Percentiles rank a stretch among this genome's conserved stretches.
Evolutionary conservation across 2,329 filamentous ascomycete genomes (phyloP).

Genomic region (Hypocreales sp.): DNA sequence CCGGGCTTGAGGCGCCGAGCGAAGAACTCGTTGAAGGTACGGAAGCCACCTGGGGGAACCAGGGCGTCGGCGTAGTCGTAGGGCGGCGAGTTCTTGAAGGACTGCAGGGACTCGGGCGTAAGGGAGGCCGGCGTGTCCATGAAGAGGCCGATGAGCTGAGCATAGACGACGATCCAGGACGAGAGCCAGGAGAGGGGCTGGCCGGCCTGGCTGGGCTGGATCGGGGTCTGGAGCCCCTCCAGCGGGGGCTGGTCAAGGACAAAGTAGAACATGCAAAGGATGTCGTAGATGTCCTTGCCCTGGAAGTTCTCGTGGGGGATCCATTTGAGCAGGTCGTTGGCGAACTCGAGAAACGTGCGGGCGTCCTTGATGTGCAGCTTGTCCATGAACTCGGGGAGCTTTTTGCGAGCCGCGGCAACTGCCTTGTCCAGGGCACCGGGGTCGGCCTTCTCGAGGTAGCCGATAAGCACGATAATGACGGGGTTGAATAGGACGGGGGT

Average conservation of each 20-base stretch:
- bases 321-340: conserved; percentile 18
- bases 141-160: conserved; percentile 17
- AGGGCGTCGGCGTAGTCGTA: conserved; percentile 16
- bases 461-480: conserved; percentile 8
- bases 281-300: conserved; percentile 18
- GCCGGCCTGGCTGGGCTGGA: conserved; percentile 12
- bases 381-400: conserved; percentile 9
- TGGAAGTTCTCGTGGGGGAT: conserved; percentile 17
- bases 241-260: not conserved
- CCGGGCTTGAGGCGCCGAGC: conserved; percentile 18
- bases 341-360: conserved; percentile 9
- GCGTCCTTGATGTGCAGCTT: conserved; percentile 7
- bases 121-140: conserved; percentile 18
- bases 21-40: conserved; percentile 25
- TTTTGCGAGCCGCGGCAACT: conserved; percentile 4
- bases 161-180: conserved; percentile 21
- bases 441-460: conserved; percentile 5
- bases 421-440: conserved; percentile 5
- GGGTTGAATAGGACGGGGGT: conserved; percentile 6
- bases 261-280: not conserved
- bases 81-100: conserved; percentile 14
- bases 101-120: conserved; percentile 12
- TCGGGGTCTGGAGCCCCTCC: conserved; percentile 2
- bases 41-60: conserved; percentile 14
- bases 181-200: conserved; percentile 14